Evolutionary conservation across 2,329 filamentous ascomycete genomes (phyloP).

Genomic region (Pestalotiopsis sp.): DNA sequence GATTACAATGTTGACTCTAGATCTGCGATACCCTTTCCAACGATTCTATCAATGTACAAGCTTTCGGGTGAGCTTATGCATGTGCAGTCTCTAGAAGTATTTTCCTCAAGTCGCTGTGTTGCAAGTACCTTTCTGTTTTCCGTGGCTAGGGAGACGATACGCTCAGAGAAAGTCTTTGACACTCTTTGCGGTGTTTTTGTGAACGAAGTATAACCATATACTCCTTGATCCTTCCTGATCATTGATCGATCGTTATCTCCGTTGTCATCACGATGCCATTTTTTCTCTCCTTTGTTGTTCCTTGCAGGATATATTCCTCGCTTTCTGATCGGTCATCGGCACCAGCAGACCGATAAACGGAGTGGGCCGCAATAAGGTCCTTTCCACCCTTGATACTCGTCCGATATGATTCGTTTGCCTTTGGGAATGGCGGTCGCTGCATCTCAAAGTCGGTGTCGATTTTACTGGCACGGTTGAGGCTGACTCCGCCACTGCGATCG

Average conservation of each 20-base stretch:
- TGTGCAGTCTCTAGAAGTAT: no score
- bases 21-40: no score
- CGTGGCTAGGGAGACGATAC: no score
- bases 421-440: not conserved
- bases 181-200: no score
- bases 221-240: not conserved
- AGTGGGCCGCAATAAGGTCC: not conserved
- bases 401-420: not conserved
- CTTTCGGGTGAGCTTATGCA: no score
- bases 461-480: not conserved
- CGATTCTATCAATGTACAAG: no score
- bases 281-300: not conserved
- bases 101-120: no score
- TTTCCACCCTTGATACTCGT: conserved; percentile 6
- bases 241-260: not conserved
- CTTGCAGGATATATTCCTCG: conserved; percentile 4
- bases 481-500: not conserved
- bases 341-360: not conserved
- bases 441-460: conserved; percentile 2
- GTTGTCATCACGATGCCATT: not conserved
- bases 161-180: no score
- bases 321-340: not conserved
- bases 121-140: no score
- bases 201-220: no score
- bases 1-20: not conserved